Conservation (phyloP, 2,329 filamentous ascomycete species). For the Botryotinia calthae region DNA sequence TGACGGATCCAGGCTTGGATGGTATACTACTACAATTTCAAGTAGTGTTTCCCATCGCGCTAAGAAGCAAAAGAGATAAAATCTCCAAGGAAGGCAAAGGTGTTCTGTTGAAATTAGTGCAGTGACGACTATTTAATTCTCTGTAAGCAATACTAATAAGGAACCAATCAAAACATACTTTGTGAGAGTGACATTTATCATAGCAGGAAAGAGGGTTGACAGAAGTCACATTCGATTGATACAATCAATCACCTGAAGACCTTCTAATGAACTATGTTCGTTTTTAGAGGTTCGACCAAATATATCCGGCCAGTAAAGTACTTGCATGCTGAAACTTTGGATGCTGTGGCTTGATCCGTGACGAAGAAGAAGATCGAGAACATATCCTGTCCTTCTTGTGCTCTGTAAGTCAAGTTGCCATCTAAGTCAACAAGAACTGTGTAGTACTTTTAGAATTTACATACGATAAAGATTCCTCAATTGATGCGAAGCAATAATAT, state of each 20-base stretch:
- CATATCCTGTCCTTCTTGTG: neutral
- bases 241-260: neutral
- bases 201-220: neutral
- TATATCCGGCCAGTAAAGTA: neutral
- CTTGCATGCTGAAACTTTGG: neutral
- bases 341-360: neutral
- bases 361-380: fast-evolving
- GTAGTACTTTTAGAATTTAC: neutral
- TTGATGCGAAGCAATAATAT: neutral
- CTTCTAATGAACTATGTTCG: neutral
- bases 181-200: neutral
- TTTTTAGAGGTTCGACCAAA: too few relatives aligned
- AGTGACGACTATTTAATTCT: neutral
- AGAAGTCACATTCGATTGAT: neutral
- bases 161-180: neutral
- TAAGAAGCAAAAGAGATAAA: neutral
- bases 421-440: neutral
- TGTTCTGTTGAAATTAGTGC: neutral
- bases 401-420: neutral
- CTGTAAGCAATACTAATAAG: neutral
- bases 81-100: neutral
- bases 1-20: neutral
- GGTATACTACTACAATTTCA: neutral
- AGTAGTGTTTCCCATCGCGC: neutral
- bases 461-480: neutral